These are phyloP conservation scores for Colletotrichum spaethianum DNA, from an alignment of 2,329 filamentous ascomycete genomes.

Conservation along the genomic window DNA sequence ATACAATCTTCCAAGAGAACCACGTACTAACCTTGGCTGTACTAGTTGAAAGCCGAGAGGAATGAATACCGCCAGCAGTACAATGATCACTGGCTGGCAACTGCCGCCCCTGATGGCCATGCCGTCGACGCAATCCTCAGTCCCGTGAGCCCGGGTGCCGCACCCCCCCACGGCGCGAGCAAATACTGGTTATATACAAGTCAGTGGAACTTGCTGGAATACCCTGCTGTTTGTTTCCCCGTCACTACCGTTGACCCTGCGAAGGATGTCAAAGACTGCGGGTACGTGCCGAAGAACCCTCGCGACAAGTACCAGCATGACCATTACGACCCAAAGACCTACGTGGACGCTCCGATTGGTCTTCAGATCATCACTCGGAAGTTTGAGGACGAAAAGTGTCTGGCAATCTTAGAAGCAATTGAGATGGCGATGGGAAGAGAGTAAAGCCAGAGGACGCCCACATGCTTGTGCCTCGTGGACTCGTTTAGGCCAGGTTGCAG, in stretches of 20 bases:
- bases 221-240: conserved; percentile 9
- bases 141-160: conserved; percentile 7
- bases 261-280: not conserved
- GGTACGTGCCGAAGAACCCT: conserved; percentile 1
- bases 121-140: conserved; percentile 5
- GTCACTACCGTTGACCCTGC: not conserved
- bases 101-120: not conserved
- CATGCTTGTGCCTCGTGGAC: not conserved
- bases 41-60: conserved; percentile 16
- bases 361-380: conserved; percentile 17
- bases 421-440: conserved; percentile 5
- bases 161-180: conserved; percentile 3
- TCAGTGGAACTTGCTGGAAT: conserved; percentile 13
- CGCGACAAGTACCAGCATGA: not conserved
- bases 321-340: conserved; percentile 6
- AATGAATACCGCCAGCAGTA: conserved; percentile 5
- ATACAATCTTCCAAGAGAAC: conserved; percentile 1
- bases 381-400: conserved; percentile 17
- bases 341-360: conserved; percentile 11
- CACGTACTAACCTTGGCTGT: conserved; percentile 1
- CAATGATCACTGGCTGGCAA: conserved; percentile 9
- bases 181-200: conserved; percentile 15
- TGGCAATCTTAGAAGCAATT: conserved; percentile 9
- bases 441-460: not conserved
- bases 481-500: not conserved